Base-by-base conservation (phyloP, 2,329 filamentous ascomycete species). In the Ophiostoma piceae region DNA sequence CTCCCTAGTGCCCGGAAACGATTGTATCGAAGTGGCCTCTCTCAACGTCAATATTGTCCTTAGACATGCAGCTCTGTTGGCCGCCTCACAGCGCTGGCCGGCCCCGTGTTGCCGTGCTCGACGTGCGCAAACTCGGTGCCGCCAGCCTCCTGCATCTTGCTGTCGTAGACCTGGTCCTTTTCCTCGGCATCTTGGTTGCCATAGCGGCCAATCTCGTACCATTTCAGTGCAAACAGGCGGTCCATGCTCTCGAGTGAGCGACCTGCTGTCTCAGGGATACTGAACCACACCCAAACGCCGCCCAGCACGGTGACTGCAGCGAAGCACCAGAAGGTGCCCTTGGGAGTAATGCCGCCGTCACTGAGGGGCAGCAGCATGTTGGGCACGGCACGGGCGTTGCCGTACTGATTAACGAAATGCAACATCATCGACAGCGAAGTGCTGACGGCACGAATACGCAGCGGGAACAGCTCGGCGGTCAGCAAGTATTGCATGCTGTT, bases 241-340 rank as follows among this genome's bases (percentile, higher is more conserved):
- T 57, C 51, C 51, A 57, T 57, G 4, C 51, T 57, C 51, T 57
- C 51, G 8, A 57, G 51, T 4, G n/a, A 26, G n/a, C 51, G 51
- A 8, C 51, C 51, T 26, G 51, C 51, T 12, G 51, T 57, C 12
- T 57, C 51, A 8, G 51, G 51, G n/a, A 57, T 26, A 26, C 51
- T 57, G 22, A 57, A 26, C 51, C 51, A 57, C 51, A 57, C 51
- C 51, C 51, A 57, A 26, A 57, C 2, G 22, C 51, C 51, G 26
- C 51, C 51, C 8, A 57, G 22, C 22, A 57, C n/a, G 22, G 51
- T 57, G 51, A 57, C 51, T 12, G 7, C n/a, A 16, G 51, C 51
- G 26, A 57, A 57, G 22, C 51, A 57, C 51, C 51, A 57, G 26
- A 57, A 57, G 26, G 51, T 57, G 51, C 51, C 51, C 51, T 57